A percentile compares a stretch with the other conserved stretches of the same genome.
These are phyloP conservation scores for Dichotomocladium elegans DNA, from an alignment of 371 early-diverging fungal species.

Conservation along the genomic window DNA sequence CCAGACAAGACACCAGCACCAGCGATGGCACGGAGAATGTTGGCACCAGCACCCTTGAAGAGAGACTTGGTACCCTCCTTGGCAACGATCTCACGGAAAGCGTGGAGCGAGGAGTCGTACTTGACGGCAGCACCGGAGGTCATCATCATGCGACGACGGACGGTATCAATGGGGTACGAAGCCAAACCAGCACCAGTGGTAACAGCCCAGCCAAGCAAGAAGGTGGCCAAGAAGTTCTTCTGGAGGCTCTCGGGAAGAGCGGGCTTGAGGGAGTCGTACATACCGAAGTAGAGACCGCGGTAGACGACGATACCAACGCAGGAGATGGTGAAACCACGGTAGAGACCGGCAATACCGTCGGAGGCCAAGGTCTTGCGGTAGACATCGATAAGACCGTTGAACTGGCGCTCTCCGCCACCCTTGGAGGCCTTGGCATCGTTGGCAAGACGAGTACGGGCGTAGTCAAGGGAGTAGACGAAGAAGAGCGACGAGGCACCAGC, in stretches of 20 bases:
- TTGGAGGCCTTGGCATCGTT: constrained; percentile 68
- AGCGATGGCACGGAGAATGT: constrained; percentile 78
- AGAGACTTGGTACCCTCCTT: constrained; percentile 71
- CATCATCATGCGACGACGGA: constrained; percentile 90
- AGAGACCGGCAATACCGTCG: constrained; percentile 77
- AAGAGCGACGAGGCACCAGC: constrained; percentile 61
- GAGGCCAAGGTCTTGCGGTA: constrained; percentile 65
- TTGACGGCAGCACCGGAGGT: constrained; percentile 73
- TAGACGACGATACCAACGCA: constrained; percentile 78
- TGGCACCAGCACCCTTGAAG: constrained; percentile 87
- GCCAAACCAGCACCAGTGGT: constrained; percentile 72
- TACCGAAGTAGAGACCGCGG: constrained; percentile 80
- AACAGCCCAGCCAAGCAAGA: constrained; percentile 70
- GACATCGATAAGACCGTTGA: constrained; percentile 73
- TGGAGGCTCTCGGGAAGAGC: constrained; percentile 52
- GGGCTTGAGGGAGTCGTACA: constrained; percentile 79
- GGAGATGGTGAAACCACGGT: constrained; percentile 80
- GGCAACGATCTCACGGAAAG: constrained; percentile 65
- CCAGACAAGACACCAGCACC: constrained; percentile 76
- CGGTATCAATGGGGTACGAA: constrained; percentile 88
- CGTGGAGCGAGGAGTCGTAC: constrained; percentile 69
- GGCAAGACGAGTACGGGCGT: constrained; percentile 85
- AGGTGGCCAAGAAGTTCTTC: constrained; percentile 59
- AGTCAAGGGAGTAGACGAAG: constrained; percentile 78
- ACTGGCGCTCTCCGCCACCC: constrained; percentile 72